Base-by-base conservation (phyloP, 164 flowering plant genomes). In the Sextonia rubra region DNA sequence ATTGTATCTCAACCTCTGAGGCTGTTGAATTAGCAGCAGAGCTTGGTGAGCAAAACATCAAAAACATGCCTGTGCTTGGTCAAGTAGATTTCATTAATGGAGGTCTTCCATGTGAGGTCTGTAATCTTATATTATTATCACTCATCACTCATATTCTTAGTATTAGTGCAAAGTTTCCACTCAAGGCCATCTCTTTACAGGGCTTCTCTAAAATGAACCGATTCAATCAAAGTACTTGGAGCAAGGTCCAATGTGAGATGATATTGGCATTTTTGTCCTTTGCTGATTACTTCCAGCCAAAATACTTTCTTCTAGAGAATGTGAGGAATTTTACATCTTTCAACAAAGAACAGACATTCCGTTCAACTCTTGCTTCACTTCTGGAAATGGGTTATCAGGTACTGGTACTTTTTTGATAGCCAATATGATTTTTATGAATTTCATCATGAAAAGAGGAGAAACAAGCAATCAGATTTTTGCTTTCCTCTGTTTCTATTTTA, bases 311-410 rank as follows among this genome's bases (percentile, higher is more conserved):
- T 22, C 74, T 93, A n/a, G 99, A 95, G 89, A 95, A 95, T 76
- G 98, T 93, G 44, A 76, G 99, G 75, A 95, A 87, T 77, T 91
- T 89, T 83, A 88, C 91, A 12, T 92, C 97, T 3, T 92, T 94
- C 84, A 94, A 94, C 78, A 92, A 91, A 79, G 98, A 97, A 62
- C 97, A 91, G 81, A 94, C 99, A 2, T 94, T 94, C 76, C 89
- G 97, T 18, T 72, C 91, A 72, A 85, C 98, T 65, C 49, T 94
- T 47, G 93, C 99, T 56, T 94, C 99, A 14, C 93, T 94, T 29
- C 95, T 92, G 75, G 93, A 95, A 80, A 95, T 95, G 97, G 99
- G 99, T 14, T 95, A 93, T 80, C 99, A 95, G 99, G 99, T 93
- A 80, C 20, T n/a, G n/a, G 4, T 52, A 3, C 14, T 52, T 32